phyloP scores from a whole-genome alignment of 2,329 filamentous ascomycete species.

The Scedosporium dehoogii region DNA sequence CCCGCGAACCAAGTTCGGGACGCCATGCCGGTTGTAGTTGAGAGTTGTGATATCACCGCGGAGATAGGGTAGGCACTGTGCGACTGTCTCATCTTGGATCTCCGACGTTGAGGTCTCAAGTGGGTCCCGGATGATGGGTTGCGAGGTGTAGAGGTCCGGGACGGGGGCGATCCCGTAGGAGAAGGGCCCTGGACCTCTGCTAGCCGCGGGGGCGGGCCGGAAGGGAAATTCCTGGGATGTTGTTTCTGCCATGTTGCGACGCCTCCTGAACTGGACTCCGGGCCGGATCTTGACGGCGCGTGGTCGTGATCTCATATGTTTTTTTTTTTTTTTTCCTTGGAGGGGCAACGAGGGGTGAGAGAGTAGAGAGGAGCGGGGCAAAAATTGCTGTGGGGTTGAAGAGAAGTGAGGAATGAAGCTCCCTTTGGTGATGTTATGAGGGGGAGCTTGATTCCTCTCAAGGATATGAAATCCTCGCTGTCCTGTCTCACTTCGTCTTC shows the following conservation, averaged over 20 bases:
- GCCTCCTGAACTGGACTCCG: slow-evolving; percentile 4
- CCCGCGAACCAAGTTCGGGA: slow-evolving; percentile 62
- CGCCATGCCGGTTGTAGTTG: slow-evolving; percentile 57
- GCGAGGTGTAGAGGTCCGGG: slow-evolving; percentile 46
- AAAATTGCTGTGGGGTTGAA: not conserved
- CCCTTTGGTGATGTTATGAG: not conserved
- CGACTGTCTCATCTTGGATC: slow-evolving; percentile 58
- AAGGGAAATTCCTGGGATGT: not conserved
- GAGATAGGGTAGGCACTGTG: slow-evolving; percentile 61
- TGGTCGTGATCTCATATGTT: slow-evolving; percentile 3
- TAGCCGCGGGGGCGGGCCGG: not conserved
- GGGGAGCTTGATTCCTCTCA: not conserved
- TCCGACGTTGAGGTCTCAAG: slow-evolving; percentile 59
- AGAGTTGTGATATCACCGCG: slow-evolving; percentile 38
- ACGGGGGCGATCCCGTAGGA: slow-evolving; percentile 17
- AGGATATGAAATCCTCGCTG: not conserved
- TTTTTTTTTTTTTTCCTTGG: not conserved
- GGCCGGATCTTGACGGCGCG: not conserved
- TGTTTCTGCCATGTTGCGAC: slow-evolving; percentile 4
- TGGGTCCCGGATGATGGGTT: slow-evolving; percentile 54
- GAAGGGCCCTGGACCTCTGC: not conserved
- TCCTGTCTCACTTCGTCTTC: not conserved
- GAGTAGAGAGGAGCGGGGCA: not conserved
- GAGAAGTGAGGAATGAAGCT: not conserved
- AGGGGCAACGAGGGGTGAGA: not conserved